Conservation (phyloP, 306 rosid genomes). For the Citrullus mucosospermus region DNA sequence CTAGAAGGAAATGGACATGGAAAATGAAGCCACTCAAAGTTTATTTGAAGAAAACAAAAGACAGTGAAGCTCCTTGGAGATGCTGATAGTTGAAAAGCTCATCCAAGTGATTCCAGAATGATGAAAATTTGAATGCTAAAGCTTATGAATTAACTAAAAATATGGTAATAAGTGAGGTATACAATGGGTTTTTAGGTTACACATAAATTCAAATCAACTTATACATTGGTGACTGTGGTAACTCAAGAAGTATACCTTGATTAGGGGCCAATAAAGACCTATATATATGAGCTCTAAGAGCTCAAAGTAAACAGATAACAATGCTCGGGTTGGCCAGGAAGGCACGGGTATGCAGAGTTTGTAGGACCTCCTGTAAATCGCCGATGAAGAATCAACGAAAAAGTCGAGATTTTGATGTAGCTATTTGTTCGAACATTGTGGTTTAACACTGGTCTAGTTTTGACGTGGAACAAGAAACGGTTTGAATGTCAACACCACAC, state of each 20-base stretch:
- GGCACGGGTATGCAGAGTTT: background rate
- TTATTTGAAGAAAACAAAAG: background rate
- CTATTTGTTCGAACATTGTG: background rate
- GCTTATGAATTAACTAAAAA: background rate
- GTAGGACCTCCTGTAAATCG: background rate
- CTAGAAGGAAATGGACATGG: background rate
- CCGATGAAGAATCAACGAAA: background rate
- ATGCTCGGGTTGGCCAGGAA: no score
- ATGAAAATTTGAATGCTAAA: background rate
- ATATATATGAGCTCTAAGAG: background rate
- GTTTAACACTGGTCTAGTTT: background rate
- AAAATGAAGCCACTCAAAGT: background rate
- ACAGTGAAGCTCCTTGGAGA: background rate
- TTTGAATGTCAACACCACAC: constrained; percentile 36
- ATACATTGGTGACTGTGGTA: background rate
- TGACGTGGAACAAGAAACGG: constrained; percentile 6
- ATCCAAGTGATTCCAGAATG: background rate
- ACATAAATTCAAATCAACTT: background rate
- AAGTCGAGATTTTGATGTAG: background rate
- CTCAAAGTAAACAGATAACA: background rate
- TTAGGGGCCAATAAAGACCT: background rate
- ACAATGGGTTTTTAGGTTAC: background rate
- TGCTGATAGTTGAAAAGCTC: background rate
- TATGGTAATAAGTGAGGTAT: background rate
- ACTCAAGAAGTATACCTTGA: background rate